Percentiles rank a stretch among this genome's conserved stretches.
phyloP scores from a whole-genome alignment of 2,329 filamentous ascomycete genomes.

The Fusarium sp. region DNA sequence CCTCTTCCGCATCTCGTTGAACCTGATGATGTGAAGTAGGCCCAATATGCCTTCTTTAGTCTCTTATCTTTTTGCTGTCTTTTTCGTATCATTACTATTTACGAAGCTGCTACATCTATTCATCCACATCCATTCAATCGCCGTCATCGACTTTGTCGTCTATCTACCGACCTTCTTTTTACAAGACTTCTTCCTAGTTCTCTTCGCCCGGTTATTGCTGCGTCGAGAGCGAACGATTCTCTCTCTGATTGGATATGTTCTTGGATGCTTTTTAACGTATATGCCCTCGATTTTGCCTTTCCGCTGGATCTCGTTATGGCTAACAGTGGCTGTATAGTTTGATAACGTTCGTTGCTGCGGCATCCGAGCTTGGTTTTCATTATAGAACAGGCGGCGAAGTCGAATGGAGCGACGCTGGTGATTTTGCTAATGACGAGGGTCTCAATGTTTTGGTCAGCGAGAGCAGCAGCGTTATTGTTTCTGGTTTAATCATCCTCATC shows the following conservation, averaged over 20 bases:
- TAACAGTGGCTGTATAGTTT: slow-evolving; percentile 34
- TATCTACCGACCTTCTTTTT: slow-evolving; percentile 46
- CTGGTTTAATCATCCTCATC: slow-evolving; percentile 36
- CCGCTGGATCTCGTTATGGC: background rate
- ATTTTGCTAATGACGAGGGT: slow-evolving; percentile 45
- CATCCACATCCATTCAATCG: slow-evolving; percentile 41
- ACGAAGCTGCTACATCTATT: slow-evolving; percentile 45
- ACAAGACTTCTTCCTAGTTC: slow-evolving; percentile 41
- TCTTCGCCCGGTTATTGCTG: slow-evolving; percentile 38
- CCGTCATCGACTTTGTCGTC: slow-evolving; percentile 41
- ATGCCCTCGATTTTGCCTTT: background rate
- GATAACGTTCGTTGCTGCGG: slow-evolving; percentile 43
- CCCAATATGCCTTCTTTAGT: slow-evolving; percentile 38
- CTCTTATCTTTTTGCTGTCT: slow-evolving; percentile 44
- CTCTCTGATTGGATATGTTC: slow-evolving; percentile 31
- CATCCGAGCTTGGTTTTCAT: slow-evolving; percentile 47
- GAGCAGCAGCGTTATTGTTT: slow-evolving; percentile 36
- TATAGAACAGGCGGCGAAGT: slow-evolving; percentile 47
- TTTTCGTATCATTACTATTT: slow-evolving; percentile 42
- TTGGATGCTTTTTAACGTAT: slow-evolving; percentile 41
- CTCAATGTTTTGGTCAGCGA: slow-evolving; percentile 47
- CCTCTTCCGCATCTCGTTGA: slow-evolving; percentile 2
- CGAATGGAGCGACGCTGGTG: slow-evolving; percentile 45
- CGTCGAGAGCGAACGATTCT: slow-evolving; percentile 37
- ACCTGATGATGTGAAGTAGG: slow-evolving; percentile 34